Percentiles rank a stretch among this genome's conserved stretches.
phyloP scores from a whole-genome alignment of 1,284 basidiomycete species.

The Gymnopus androsaceus region DNA sequence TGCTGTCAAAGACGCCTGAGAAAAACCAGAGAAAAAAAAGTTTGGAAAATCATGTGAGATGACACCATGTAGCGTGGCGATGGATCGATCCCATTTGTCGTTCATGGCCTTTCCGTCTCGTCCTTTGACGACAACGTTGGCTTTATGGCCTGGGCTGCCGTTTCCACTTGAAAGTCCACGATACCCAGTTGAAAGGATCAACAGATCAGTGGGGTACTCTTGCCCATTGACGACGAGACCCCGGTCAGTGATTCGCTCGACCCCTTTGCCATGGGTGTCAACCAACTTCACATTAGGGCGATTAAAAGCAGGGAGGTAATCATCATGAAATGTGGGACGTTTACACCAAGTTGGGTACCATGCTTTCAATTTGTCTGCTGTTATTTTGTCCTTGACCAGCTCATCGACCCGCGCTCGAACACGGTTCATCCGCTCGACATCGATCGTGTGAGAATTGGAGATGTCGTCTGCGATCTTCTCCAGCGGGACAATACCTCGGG shows the following conservation, averaged over 20 bases:
- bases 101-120: constrained; percentile 15
- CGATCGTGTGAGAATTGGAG: constrained; percentile 12
- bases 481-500: constrained; percentile 11
- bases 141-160: constrained; percentile 8
- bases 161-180: not conserved
- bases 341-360: constrained; percentile 16
- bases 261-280: constrained; percentile 22
- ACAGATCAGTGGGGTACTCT: constrained; percentile 19
- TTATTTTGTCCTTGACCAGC: constrained; percentile 18
- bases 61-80: constrained; percentile 19
- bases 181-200: constrained; percentile 22
- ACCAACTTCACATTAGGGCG: constrained; percentile 21
- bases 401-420: constrained; percentile 17
- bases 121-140: constrained; percentile 10
- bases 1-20: constrained; percentile 10
- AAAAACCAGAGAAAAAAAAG: constrained; percentile 17
- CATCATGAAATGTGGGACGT: constrained; percentile 10
- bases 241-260: constrained; percentile 9
- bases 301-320: constrained; percentile 22
- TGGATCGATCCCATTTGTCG: constrained; percentile 18
- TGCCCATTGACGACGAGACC: constrained; percentile 17
- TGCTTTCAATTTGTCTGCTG: constrained; percentile 19
- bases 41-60: constrained; percentile 20
- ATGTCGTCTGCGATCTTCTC: constrained; percentile 19
- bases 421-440: constrained; percentile 10